A percentile compares a stretch with the other conserved stretches of the same genome.
Evolutionary conservation across 441 rosid species (phyloP).

Genomic region (Populus tomentosa): DNA sequence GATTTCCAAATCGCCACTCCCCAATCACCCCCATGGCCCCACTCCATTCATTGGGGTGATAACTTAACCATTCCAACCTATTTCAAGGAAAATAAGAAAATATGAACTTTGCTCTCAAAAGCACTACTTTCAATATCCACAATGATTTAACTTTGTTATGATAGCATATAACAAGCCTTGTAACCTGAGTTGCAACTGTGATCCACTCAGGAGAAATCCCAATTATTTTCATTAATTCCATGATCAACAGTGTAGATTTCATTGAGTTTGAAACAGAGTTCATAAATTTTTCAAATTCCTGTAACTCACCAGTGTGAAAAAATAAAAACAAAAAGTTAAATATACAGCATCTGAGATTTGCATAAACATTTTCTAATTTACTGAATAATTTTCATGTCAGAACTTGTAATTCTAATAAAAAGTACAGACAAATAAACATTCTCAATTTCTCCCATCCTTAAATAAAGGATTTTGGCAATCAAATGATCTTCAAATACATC

Average conservation of each 20-base stretch:
- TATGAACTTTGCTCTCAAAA: neutral
- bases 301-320: neutral
- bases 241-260: neutral
- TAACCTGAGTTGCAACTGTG: neutral
- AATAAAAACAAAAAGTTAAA: neutral
- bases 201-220: neutral
- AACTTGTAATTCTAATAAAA: neutral
- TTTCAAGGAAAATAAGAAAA: neutral
- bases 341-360: neutral
- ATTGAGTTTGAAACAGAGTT: neutral
- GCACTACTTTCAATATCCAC: neutral
- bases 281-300: neutral
- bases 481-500: neutral
- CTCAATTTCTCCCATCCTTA: neutral
- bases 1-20: neutral
- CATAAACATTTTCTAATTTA: slow-evolving; percentile 1
- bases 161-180: neutral
- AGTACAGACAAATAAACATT: neutral
- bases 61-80: neutral
- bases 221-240: neutral
- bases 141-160: neutral
- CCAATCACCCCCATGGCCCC: neutral
- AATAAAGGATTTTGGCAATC: neutral
- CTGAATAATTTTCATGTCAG: neutral
- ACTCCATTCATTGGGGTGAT: neutral